phyloP scores from a whole-genome alignment of 2,329 filamentous ascomycete genomes.

The Zymoseptoria crescenta region DNA sequence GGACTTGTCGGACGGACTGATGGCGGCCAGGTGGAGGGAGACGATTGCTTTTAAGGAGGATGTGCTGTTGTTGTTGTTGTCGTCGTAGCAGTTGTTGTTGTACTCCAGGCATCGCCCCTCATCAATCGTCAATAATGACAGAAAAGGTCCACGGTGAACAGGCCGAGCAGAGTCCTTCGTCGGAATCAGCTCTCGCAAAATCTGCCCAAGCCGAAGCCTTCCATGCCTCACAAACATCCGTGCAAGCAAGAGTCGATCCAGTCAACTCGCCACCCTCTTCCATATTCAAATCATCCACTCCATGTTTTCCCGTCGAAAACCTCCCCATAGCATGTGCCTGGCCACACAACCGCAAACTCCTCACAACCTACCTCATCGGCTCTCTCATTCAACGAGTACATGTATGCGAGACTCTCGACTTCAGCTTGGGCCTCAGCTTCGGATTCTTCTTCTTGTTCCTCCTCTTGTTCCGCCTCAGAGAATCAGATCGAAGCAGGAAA shows the following conservation, averaged over 20 bases:
- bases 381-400: slow-evolving; percentile 20
- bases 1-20: background rate
- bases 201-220: background rate
- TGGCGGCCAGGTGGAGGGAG: background rate
- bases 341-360: background rate
- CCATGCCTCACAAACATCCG: background rate
- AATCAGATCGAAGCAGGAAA: slow-evolving; percentile 3
- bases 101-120: background rate
- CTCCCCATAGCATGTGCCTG: background rate
- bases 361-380: slow-evolving; percentile 14
- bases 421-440: too few species aligned
- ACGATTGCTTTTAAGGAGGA: background rate
- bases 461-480: slow-evolving; percentile 12
- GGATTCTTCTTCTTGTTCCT: too few species aligned
- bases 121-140: background rate
- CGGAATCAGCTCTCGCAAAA: background rate
- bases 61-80: background rate
- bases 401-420: slow-evolving; percentile 15
- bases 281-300: background rate
- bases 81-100: background rate
- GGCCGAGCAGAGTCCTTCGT: background rate
- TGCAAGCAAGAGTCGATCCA: background rate
- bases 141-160: background rate
- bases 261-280: background rate
- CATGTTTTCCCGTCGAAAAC: background rate